These are phyloP conservation scores for Lophiotrema nucula DNA, from an alignment of 495 filamentous ascomycete species.

Conservation along the genomic window DNA sequence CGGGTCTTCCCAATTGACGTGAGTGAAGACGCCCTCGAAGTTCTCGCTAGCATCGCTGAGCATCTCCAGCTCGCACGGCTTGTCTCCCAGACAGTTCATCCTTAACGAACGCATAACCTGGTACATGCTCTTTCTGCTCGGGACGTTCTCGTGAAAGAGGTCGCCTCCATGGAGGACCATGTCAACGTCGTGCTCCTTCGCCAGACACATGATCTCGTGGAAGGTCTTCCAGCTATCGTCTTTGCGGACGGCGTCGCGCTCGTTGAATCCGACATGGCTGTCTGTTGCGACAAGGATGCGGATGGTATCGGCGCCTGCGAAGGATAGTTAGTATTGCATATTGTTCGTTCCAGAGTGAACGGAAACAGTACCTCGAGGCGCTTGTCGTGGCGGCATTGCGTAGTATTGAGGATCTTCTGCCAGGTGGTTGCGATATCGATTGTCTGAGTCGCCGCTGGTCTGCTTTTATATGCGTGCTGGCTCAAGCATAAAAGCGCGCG, in stretches of 20 bases:
- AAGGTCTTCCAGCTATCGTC: slow-evolving; percentile 98
- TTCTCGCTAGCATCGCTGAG: slow-evolving; percentile 87
- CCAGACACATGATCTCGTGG: slow-evolving; percentile 90
- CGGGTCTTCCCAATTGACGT: slow-evolving; percentile 96
- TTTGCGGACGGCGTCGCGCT: slow-evolving; percentile 86
- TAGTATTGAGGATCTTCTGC: not conserved
- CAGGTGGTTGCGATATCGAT: not conserved
- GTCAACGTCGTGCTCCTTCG: slow-evolving; percentile 83
- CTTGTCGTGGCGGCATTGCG: slow-evolving; percentile 13
- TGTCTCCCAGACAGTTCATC: slow-evolving; percentile 90
- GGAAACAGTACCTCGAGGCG: slow-evolving; percentile 14
- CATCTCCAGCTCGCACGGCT: slow-evolving; percentile 93
- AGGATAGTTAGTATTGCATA: not conserved
- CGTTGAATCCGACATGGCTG: slow-evolving; percentile 95
- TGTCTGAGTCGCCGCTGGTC: not conserved
- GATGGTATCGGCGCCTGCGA: slow-evolving; percentile 78
- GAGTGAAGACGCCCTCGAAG: slow-evolving; percentile 74
- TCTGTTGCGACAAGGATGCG: slow-evolving; percentile 92
- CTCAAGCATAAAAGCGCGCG: not conserved
- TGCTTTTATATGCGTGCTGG: not conserved
- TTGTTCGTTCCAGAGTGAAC: not conserved
- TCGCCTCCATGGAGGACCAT: slow-evolving; percentile 95
- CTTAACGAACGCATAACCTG: slow-evolving; percentile 92
- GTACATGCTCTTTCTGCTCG: slow-evolving; percentile 93
- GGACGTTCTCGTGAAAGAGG: slow-evolving; percentile 98